A percentile compares a stretch with the other conserved stretches of the same genome.
Evolutionary conservation across 164 flowering plant genomes (phyloP).

Genomic region (Nymphaea colorata): DNA sequence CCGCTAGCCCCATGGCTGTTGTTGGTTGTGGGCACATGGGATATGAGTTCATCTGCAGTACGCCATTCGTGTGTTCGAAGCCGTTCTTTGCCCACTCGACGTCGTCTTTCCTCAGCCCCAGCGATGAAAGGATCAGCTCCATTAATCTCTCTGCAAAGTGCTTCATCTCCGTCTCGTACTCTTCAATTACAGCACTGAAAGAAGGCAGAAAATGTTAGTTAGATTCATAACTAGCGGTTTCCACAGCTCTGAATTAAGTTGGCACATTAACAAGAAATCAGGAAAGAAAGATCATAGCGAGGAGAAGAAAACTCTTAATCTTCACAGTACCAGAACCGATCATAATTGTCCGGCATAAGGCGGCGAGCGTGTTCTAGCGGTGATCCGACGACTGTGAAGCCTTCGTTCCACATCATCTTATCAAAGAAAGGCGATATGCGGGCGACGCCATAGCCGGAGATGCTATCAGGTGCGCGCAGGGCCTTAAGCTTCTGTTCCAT

Average conservation of each 20-base stretch:
- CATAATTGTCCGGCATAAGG: slow-evolving; percentile 71
- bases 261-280: too few species aligned
- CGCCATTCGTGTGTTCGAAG: slow-evolving; percentile 21
- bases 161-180: slow-evolving; percentile 63
- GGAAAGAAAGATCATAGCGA: too few species aligned
- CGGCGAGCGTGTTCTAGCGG: slow-evolving; percentile 56
- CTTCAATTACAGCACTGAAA: slow-evolving; percentile 53
- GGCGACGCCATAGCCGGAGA: slow-evolving; percentile 67
- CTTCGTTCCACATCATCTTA: slow-evolving; percentile 84
- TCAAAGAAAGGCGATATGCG: slow-evolving; percentile 61
- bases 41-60: slow-evolving; percentile 54
- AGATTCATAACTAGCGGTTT: too few species aligned
- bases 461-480: slow-evolving; percentile 40
- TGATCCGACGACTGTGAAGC: slow-evolving; percentile 74
- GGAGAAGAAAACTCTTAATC: too few species aligned
- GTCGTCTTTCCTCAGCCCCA: slow-evolving; percentile 48
- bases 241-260: too few species aligned
- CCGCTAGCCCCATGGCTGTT: slow-evolving; percentile 87
- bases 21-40: slow-evolving; percentile 91
- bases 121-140: slow-evolving; percentile 49
- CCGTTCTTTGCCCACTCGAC: slow-evolving; percentile 28
- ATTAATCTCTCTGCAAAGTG: slow-evolving; percentile 38
- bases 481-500: slow-evolving; percentile 58
- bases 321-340: slow-evolving; percentile 46
- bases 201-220: too few species aligned